phyloP scores from a whole-genome alignment of 1,139 yeast species.

The Meyerozyma elateridarum region DNA sequence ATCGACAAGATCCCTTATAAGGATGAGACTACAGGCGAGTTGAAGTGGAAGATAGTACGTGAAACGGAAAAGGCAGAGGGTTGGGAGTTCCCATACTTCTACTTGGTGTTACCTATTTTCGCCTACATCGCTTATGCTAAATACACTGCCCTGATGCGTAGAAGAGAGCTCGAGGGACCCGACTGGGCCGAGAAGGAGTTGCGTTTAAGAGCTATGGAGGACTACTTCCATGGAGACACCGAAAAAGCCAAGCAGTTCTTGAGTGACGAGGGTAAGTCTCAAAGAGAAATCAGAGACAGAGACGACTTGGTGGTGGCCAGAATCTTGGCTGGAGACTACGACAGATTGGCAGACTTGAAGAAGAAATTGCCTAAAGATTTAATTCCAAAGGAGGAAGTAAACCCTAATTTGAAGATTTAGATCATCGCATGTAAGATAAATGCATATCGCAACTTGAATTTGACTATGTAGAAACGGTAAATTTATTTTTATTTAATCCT shows the following conservation, averaged over 20 bases:
- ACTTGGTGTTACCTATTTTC: constrained; percentile 63
- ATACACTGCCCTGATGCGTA: constrained; percentile 42
- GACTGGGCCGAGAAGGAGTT: constrained; percentile 87
- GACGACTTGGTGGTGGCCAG: constrained; percentile 80
- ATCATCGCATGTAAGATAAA: constrained; percentile 7
- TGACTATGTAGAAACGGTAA: not conserved
- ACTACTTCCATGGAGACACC: constrained; percentile 55
- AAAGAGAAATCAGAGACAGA: constrained; percentile 59
- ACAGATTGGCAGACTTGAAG: constrained; percentile 68
- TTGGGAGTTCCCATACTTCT: constrained; percentile 76
- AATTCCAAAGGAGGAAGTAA: constrained; percentile 32
- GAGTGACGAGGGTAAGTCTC: constrained; percentile 51
- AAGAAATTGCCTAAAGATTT: constrained; percentile 44
- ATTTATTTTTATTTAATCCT: constrained; percentile 13
- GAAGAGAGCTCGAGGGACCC: constrained; percentile 42
- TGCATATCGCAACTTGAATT: not conserved
- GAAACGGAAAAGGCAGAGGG: constrained; percentile 76
- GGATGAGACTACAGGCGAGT: constrained; percentile 72
- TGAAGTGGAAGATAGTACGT: constrained; percentile 75
- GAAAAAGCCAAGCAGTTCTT: constrained; percentile 55
- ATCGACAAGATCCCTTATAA: constrained; percentile 82
- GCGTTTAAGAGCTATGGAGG: constrained; percentile 73
- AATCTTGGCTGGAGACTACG: constrained; percentile 81
- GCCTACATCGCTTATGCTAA: constrained; percentile 40
- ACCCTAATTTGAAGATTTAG: constrained; percentile 33